Evolutionary conservation across 345 rosid species (phyloP).

Genomic region (Luvunga scandens): DNA sequence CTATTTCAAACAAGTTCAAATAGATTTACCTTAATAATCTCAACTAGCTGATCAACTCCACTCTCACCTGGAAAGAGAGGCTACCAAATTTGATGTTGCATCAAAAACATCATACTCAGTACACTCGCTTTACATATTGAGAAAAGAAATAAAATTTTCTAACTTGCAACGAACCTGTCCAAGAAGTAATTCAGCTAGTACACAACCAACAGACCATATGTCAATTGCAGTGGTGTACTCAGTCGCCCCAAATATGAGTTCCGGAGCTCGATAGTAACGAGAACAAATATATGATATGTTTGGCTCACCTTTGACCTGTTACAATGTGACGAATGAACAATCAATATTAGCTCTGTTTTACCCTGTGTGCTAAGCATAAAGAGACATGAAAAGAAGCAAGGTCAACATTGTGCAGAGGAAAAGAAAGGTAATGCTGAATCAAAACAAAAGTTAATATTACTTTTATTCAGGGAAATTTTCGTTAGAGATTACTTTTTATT

Average conservation of each 20-base stretch:
- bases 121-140: neutral
- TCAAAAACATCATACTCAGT: neutral
- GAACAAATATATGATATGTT: constrained; percentile 29
- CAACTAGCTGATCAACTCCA: constrained; percentile 31
- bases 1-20: neutral
- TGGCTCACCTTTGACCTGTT: constrained; percentile 25
- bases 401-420: neutral
- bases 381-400: neutral
- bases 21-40: constrained; percentile 22
- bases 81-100: constrained; percentile 5
- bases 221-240: constrained; percentile 28
- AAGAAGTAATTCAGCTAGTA: constrained; percentile 26
- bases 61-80: constrained; percentile 28
- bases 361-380: neutral
- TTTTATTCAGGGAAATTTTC: neutral
- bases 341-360: neutral
- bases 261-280: constrained; percentile 27
- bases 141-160: neutral
- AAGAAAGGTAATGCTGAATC: neutral
- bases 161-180: constrained; percentile 18
- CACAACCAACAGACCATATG: constrained; percentile 29
- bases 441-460: neutral
- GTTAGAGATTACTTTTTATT: neutral
- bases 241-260: constrained; percentile 26
- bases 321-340: neutral